Base-by-base conservation (phyloP, 139 green algal genomes). In the Nannochloris sp. region DNA sequence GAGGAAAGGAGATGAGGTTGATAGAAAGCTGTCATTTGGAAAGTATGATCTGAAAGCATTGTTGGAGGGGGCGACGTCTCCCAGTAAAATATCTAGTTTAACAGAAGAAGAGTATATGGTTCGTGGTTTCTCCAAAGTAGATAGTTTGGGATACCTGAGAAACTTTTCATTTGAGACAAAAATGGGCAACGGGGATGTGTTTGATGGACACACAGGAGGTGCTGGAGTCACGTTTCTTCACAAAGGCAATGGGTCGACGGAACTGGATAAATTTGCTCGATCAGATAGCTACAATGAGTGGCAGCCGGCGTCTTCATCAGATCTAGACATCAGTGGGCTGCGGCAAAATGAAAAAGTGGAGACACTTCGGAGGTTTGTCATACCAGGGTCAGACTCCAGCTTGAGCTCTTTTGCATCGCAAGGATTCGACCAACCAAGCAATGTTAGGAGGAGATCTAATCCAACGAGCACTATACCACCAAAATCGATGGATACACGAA, bases 171-270 rank as follows among this genome's bases (percentile, higher is more conserved):
- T 53, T 10, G 16, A 53, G 46, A 53, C 17, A 53, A 53, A 40
- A 40, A 1, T 40, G 33, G 33, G 33, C 5, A 40, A 40, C 11
- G 33, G 33, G 33, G 33, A 40, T 40, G 56, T 31, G 12, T 57
- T 57, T 57, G 43, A 31, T 56, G 25, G 58, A 56, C 14, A 64
- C 6, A 17, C 23, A 57, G 25, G 20, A 31, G 58, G n/a, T 5
- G 14, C 43, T 64, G 58, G 58, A n/a, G 20, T 29, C 57, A 25
- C 20, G 6, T 64, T 64, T 25, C 58, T 29, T 51, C 20, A 26
- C 0, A 50, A 29, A 51, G 20, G 14, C 20, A 31, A 14, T 31
- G 58, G 20, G 14, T 51, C 40, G 16, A 17, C 12, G 6, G 56
- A 31, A 17, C 25, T 64, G 8, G 58, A 29, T n/a, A 31, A 59